Conservation (phyloP, 1,284 basidiomycete species). For the Puccinia hordei region DNA sequence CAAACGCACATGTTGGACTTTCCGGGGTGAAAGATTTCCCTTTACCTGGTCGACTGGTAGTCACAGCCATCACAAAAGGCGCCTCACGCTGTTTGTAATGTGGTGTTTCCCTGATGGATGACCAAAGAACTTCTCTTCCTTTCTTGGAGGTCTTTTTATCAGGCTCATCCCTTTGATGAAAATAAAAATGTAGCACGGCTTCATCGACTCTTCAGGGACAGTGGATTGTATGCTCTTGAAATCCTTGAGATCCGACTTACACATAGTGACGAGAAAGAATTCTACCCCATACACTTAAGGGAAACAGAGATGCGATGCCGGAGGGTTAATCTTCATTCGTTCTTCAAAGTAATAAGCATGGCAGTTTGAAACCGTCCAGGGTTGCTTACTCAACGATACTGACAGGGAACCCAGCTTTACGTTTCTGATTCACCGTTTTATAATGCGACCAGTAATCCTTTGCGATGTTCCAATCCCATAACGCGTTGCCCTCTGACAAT, state of each 20-base stretch:
- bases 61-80: conserved; percentile 42
- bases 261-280: conserved; percentile 46
- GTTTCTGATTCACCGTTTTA: conserved; percentile 32
- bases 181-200: background rate
- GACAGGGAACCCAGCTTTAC: conserved; percentile 36
- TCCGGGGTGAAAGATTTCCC: conserved; percentile 8
- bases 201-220: background rate
- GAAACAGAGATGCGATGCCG: background rate
- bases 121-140: conserved; percentile 45
- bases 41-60: conserved; percentile 27
- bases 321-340: background rate
- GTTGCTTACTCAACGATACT: conserved; percentile 47
- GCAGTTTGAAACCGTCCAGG: background rate
- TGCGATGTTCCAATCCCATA: conserved; percentile 47
- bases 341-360: background rate
- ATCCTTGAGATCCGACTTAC: conserved; percentile 20
- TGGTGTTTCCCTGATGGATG: conserved; percentile 23
- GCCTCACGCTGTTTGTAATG: conserved; percentile 9
- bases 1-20: conserved; percentile 43
- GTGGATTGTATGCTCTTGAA: too few relatives aligned
- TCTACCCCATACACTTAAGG: conserved; percentile 42
- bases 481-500: conserved; percentile 27
- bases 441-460: conserved; percentile 32
- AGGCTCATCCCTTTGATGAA: conserved; percentile 22
- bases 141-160: background rate